Conservation (phyloP, 169 alveolate species). For the Besnoitia besnoiti region DNA sequence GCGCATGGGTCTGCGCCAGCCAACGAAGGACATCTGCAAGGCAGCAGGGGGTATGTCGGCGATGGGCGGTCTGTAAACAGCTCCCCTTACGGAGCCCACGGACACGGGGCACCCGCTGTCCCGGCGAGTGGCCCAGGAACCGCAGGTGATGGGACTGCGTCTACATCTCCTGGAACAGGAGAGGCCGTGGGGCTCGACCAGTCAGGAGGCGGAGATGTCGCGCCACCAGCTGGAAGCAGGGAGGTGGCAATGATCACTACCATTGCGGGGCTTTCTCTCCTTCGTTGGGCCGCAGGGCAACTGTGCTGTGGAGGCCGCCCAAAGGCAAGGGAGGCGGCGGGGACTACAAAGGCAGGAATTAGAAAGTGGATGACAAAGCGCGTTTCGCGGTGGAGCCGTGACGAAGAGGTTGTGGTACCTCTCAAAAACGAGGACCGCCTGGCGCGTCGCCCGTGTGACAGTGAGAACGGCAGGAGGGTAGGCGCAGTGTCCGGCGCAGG, state of each 20-base stretch:
- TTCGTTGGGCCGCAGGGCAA: slow-evolving; percentile 27
- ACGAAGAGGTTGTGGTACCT: slow-evolving; percentile 7
- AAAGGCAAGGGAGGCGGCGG: neutral
- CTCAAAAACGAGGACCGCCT: neutral
- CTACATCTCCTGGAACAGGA: neutral
- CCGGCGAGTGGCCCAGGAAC: neutral
- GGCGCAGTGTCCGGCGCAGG: neutral
- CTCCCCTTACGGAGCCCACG: neutral
- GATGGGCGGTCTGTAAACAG: neutral
- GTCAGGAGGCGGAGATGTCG: neutral
- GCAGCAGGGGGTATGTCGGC: neutral
- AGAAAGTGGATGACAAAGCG: neutral
- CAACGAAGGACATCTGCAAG: neutral
- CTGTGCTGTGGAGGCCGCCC: slow-evolving; percentile 23
- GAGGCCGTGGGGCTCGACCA: neutral
- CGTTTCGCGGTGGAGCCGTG: slow-evolving; percentile 18
- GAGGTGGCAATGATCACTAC: slow-evolving; percentile 14
- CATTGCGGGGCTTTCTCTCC: slow-evolving; percentile 4
- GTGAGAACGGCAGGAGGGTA: neutral
- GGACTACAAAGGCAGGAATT: neutral
- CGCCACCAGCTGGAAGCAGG: slow-evolving; percentile 16
- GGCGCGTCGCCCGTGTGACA: neutral
- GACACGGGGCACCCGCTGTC: neutral
- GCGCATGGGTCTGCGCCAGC: neutral
- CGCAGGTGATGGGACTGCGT: neutral